A percentile compares a stretch with the other conserved stretches of the same genome.
phyloP scores from a whole-genome alignment of 2,329 filamentous ascomycete species.

The Xylaria sp. region DNA sequence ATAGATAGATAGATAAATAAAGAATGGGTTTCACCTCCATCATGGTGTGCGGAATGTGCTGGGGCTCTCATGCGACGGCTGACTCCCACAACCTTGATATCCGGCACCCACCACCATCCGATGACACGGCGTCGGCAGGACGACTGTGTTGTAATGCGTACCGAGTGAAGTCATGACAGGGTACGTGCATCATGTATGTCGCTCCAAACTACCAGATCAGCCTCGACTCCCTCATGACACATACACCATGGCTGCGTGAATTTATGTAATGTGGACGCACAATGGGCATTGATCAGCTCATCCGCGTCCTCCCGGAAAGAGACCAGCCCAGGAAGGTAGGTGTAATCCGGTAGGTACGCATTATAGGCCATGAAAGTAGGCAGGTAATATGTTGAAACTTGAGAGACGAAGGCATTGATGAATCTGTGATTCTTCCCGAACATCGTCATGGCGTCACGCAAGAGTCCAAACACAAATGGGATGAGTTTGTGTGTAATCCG shows the following conservation, averaged over 20 bases:
- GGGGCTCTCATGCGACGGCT: not conserved
- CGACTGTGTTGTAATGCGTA: not conserved
- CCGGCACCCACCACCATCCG: not conserved
- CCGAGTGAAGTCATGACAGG: not conserved
- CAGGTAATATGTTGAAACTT: no score
- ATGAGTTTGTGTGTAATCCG: no score
- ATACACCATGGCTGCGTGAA: not conserved
- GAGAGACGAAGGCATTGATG: no score
- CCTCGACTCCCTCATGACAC: not conserved
- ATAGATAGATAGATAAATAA: not conserved
- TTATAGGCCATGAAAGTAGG: not conserved
- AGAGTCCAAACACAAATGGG: no score
- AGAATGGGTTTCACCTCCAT: not conserved
- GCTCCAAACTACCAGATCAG: not conserved
- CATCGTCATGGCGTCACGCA: no score
- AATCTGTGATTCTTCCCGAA: no score
- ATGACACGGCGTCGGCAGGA: conserved; percentile 2
- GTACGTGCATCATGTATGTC: not conserved
- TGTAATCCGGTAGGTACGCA: not conserved
- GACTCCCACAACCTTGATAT: not conserved
- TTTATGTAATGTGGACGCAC: not conserved
- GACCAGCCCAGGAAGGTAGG: no score
- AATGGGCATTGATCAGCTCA: not conserved
- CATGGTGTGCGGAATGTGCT: not conserved
- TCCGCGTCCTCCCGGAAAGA: not conserved